Evolutionary conservation across 768 basidiomycete genomes (phyloP).

Genomic region (Serendipita sp.): DNA sequence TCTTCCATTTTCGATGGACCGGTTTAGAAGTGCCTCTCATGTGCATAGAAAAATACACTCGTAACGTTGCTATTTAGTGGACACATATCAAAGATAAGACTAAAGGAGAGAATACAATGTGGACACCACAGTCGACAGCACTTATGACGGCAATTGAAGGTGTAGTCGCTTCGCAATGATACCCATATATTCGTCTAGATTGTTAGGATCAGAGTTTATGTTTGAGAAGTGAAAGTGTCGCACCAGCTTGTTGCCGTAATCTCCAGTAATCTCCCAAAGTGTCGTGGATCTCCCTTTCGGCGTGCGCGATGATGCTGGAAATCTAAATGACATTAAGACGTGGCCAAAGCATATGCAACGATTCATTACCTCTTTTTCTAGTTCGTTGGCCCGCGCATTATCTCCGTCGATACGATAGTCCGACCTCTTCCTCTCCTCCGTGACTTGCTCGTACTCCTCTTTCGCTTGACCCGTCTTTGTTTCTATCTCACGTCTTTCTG

Average conservation of each 20-base stretch:
- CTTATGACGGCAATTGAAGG: neutral
- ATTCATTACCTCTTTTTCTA: neutral
- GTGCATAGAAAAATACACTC: too few relatives aligned
- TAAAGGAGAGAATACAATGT: too few relatives aligned
- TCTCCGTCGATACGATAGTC: neutral
- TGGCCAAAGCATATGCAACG: neutral
- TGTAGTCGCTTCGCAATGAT: neutral
- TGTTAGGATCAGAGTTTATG: too few relatives aligned
- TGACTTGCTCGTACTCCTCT: neutral
- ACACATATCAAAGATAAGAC: too few relatives aligned
- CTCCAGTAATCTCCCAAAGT: neutral
- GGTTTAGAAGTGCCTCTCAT: too few relatives aligned
- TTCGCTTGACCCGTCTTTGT: neutral
- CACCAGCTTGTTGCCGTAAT: neutral
- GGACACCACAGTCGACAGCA: too few relatives aligned
- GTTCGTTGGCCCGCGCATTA: neutral
- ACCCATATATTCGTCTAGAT: conserved; percentile 1
- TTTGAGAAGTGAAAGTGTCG: neutral
- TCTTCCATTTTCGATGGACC: neutral
- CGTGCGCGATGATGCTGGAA: neutral
- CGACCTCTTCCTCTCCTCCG: neutral
- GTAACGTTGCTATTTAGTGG: too few relatives aligned
- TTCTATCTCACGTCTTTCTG: neutral
- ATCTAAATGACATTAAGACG: neutral
- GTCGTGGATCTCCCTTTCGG: neutral